A percentile compares a stretch with the other conserved stretches of the same genome.
These are phyloP conservation scores for Neospora caninum DNA, from an alignment of 169 alveolate genomes.

Conservation along the genomic window DNA sequence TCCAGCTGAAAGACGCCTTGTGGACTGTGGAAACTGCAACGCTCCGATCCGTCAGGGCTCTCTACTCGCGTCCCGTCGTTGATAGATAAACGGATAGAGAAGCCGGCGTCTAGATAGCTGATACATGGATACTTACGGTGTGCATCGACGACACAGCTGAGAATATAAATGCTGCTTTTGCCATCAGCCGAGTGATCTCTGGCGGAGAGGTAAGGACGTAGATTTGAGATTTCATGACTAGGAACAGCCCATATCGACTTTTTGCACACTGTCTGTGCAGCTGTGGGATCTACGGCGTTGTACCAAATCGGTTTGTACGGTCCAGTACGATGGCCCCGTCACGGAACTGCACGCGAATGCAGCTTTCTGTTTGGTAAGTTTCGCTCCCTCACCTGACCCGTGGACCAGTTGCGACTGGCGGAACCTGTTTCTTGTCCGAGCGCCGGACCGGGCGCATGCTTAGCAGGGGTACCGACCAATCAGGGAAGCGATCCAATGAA, in stretches of 20 bases:
- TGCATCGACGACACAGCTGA: too few species aligned
- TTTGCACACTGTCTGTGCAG: not conserved
- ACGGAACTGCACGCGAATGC: conserved; percentile 63
- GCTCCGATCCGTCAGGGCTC: too few species aligned
- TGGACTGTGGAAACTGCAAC: too few species aligned
- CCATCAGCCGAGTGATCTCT: too few species aligned
- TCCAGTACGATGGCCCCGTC: conserved; percentile 64
- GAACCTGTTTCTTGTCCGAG: not conserved
- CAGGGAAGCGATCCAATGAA: too few species aligned
- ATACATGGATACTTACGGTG: too few species aligned
- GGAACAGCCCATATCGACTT: not conserved
- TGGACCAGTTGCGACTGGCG: not conserved
- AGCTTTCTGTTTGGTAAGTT: conserved; percentile 61
- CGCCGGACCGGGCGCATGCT: not conserved
- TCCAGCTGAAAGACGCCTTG: too few species aligned
- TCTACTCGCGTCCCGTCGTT: too few species aligned
- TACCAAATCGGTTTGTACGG: conserved; percentile 61
- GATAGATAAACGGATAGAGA: too few species aligned
- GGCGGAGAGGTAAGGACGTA: too few species aligned
- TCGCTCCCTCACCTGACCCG: not conserved
- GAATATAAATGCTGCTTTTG: too few species aligned
- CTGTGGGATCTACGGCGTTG: conserved; percentile 66
- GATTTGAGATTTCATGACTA: not conserved
- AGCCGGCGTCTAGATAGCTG: too few species aligned
- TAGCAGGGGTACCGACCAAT: not conserved